phyloP scores from a whole-genome alignment of 1,284 basidiomycete species.

The Testicularia cyperi region DNA sequence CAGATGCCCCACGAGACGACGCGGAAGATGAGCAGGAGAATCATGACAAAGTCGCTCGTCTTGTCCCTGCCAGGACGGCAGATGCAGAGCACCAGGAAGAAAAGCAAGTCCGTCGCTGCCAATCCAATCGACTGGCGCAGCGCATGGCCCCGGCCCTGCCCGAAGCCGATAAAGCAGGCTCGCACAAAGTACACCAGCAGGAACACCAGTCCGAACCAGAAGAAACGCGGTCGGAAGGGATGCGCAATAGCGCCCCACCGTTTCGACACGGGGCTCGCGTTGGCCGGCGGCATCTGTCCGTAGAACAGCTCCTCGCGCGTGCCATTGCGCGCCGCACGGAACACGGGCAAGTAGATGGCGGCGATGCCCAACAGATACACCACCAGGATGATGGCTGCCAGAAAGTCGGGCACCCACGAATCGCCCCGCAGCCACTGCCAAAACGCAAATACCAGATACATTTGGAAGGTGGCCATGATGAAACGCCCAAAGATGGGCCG shows the following conservation, averaged over 20 bases:
- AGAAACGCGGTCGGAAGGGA: conserved; percentile 47
- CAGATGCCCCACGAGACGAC: conserved; percentile 51
- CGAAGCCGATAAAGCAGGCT: conserved; percentile 53
- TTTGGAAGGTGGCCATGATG: conserved; percentile 23
- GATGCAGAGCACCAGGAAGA: conserved; percentile 45
- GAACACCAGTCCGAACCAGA: conserved; percentile 49
- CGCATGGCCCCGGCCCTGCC: conserved; percentile 35
- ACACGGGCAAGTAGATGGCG: conserved; percentile 40
- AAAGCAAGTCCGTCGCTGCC: conserved; percentile 49
- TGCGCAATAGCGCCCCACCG: conserved; percentile 48
- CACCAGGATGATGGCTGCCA: conserved; percentile 43
- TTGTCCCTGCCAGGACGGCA: conserved; percentile 50
- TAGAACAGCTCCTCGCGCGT: conserved; percentile 41
- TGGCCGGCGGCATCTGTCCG: conserved; percentile 30
- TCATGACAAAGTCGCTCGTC: conserved; percentile 52
- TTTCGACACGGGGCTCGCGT: conserved; percentile 11
- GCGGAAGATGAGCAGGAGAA: conserved; percentile 47
- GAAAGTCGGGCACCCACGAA: conserved; percentile 52
- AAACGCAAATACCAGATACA: conserved; percentile 49
- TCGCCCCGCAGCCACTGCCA: conserved; percentile 53
- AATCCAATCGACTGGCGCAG: conserved; percentile 55
- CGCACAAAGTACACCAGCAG: conserved; percentile 45
- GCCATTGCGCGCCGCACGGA: conserved; percentile 21
- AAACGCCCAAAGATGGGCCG: conserved; percentile 23
- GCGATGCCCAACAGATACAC: conserved; percentile 29